A percentile compares a stretch with the other conserved stretches of the same genome.
phyloP scores from a whole-genome alignment of 257 asterid species.

The Ophiorrhiza pumila region DNA sequence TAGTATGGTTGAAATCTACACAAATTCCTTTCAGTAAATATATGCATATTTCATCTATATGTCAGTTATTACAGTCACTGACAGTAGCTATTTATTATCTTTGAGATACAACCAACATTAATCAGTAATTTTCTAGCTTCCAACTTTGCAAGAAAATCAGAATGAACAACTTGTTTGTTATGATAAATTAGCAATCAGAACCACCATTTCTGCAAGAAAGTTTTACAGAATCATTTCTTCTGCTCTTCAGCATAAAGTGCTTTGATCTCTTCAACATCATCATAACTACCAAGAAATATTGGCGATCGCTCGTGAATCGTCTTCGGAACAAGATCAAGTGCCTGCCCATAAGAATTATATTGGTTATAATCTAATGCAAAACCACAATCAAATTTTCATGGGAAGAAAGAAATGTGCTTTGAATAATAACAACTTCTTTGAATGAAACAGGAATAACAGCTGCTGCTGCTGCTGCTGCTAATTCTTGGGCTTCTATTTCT shows the following conservation, averaged over 20 bases:
- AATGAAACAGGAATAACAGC: too few species aligned
- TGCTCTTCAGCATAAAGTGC: constrained; percentile 67
- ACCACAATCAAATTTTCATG: too few species aligned
- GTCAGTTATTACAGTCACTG: constrained; percentile 3
- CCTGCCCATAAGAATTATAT: constrained; percentile 37
- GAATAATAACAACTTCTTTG: too few species aligned
- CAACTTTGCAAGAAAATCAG: not conserved
- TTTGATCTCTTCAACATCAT: constrained; percentile 93
- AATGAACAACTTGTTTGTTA: not conserved
- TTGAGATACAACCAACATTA: not conserved
- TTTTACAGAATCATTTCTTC: constrained; percentile 26
- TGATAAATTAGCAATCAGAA: constrained; percentile 10
- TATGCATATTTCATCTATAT: constrained; percentile 1
- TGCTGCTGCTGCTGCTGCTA: too few species aligned
- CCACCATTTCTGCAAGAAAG: constrained; percentile 1
- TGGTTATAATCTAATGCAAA: not conserved
- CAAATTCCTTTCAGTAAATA: not conserved
- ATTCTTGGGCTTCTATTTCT: too few species aligned
- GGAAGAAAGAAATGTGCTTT: too few species aligned
- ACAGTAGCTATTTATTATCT: constrained; percentile 6
- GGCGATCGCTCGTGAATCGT: constrained; percentile 93
- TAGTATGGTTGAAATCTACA: too few species aligned
- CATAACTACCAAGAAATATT: constrained; percentile 86
- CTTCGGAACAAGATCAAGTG: constrained; percentile 76
- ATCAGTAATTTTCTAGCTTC: not conserved